phyloP scores from a whole-genome alignment of 257 asterid genomes.

The Ajuga chamaepitys region DNA sequence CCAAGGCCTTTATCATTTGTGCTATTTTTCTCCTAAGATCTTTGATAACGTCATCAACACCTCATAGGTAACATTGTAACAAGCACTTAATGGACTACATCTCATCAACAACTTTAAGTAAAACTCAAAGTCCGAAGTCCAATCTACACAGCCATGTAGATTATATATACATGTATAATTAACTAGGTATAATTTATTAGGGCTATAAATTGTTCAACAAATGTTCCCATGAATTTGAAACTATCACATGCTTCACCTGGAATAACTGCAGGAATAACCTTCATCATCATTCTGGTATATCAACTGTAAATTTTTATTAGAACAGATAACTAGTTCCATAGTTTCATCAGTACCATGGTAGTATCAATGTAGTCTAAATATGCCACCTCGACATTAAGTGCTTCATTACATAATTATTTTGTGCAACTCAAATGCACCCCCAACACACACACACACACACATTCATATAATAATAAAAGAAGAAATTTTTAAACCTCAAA shows the following conservation, averaged over 20 bases:
- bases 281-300: neutral
- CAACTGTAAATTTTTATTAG: neutral
- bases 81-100: neutral
- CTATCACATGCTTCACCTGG: too few species aligned
- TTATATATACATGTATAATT: neutral
- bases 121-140: neutral
- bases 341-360: neutral
- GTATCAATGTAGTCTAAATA: neutral
- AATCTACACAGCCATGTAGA: neutral
- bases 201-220: neutral
- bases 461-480: neutral
- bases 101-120: neutral
- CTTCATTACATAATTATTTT: neutral
- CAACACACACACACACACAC: neutral
- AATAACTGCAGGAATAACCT: neutral
- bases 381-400: neutral
- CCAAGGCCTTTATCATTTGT: neutral
- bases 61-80: too few species aligned
- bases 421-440: neutral
- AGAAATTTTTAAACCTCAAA: constrained; percentile 55
- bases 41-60: neutral
- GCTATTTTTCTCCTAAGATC: neutral
- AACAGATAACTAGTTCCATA: neutral
- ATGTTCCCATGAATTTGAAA: neutral
- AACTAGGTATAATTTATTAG: neutral